These are phyloP conservation scores for Vanrija sp. DNA, from an alignment of 1,284 basidiomycete genomes.

Conservation along the genomic window DNA sequence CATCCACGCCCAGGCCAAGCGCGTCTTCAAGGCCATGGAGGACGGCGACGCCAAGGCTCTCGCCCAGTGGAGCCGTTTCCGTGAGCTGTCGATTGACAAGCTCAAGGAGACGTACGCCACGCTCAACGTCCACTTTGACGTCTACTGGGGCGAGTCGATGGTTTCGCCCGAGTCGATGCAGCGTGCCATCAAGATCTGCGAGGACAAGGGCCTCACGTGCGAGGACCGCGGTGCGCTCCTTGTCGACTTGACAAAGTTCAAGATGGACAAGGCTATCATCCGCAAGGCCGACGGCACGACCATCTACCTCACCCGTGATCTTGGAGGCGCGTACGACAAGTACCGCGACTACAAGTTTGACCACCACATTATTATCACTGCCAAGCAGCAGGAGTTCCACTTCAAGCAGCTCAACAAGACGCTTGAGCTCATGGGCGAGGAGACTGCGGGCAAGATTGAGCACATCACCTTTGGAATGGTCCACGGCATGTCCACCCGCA, in stretches of 20 bases:
- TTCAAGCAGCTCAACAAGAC: slow-evolving; percentile 93
- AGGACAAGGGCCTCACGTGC: slow-evolving; percentile 55
- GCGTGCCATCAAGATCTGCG: slow-evolving; percentile 56
- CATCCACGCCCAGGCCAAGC: slow-evolving; percentile 76
- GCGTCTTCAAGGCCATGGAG: slow-evolving; percentile 96
- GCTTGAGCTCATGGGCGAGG: slow-evolving; percentile 82
- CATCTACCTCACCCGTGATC: slow-evolving; percentile 97
- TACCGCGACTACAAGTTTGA: slow-evolving; percentile 90
- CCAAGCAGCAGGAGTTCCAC: slow-evolving; percentile 93
- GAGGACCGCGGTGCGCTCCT: slow-evolving; percentile 68
- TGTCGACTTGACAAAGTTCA: slow-evolving; percentile 80
- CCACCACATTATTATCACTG: slow-evolving; percentile 97
- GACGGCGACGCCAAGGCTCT: slow-evolving; percentile 79
- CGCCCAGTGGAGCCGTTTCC: slow-evolving; percentile 87
- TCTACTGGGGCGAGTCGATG: slow-evolving; percentile 89
- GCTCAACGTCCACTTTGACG: slow-evolving; percentile 88
- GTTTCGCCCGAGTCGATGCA: slow-evolving; percentile 77
- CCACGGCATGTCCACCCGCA: slow-evolving; percentile 94
- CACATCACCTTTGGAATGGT: slow-evolving; percentile 91
- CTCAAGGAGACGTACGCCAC: slow-evolving; percentile 87
- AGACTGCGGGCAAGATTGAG: slow-evolving; percentile 75
- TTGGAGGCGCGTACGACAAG: slow-evolving; percentile 88
- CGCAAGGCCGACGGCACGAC: slow-evolving; percentile 93
- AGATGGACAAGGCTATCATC: slow-evolving; percentile 85
- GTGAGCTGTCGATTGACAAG: slow-evolving; percentile 84